Evolutionary conservation across 345 rosid genomes (phyloP).

Genomic region (Conringia planisiliqua): DNA sequence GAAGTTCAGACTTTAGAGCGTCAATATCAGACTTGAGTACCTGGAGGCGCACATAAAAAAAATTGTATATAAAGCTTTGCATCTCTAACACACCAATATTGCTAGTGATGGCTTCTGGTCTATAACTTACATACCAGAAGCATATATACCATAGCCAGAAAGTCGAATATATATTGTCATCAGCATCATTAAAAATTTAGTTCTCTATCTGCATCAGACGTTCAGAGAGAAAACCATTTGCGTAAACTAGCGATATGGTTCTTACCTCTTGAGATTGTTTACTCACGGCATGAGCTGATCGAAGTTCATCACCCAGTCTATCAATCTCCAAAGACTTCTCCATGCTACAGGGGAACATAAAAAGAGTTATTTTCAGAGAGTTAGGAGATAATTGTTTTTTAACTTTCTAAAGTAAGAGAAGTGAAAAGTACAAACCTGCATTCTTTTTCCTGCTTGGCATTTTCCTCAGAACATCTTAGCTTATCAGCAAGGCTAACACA

Average conservation of each 20-base stretch:
- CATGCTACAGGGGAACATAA: slow-evolving; percentile 39
- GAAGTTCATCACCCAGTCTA: slow-evolving; percentile 45
- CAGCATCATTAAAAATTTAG: background rate
- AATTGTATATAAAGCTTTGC: background rate
- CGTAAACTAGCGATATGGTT: slow-evolving; percentile 12
- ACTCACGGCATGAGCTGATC: slow-evolving; percentile 36
- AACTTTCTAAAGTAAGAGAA: slow-evolving; percentile 1
- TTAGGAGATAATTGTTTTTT: too few relatives aligned
- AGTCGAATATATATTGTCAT: background rate
- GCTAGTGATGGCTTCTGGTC: background rate
- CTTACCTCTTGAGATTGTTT: slow-evolving; percentile 51
- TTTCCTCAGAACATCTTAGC: slow-evolving; percentile 43
- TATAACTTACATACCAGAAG: background rate
- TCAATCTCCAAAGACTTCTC: slow-evolving; percentile 56
- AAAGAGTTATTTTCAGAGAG: background rate
- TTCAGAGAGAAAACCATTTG: background rate
- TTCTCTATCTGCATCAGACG: background rate
- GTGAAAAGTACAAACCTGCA: slow-evolving; percentile 49
- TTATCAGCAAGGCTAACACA: slow-evolving; percentile 47
- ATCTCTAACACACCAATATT: background rate
- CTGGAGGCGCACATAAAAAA: slow-evolving; percentile 26
- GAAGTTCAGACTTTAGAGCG: slow-evolving; percentile 41
- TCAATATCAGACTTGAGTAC: slow-evolving; percentile 38
- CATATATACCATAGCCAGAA: background rate
- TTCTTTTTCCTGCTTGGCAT: slow-evolving; percentile 41